A percentile compares a stretch with the other conserved stretches of the same genome.
These are phyloP conservation scores for Lepiota brunneoincarnata DNA, from an alignment of 768 basidiomycete genomes.

Conservation along the genomic window DNA sequence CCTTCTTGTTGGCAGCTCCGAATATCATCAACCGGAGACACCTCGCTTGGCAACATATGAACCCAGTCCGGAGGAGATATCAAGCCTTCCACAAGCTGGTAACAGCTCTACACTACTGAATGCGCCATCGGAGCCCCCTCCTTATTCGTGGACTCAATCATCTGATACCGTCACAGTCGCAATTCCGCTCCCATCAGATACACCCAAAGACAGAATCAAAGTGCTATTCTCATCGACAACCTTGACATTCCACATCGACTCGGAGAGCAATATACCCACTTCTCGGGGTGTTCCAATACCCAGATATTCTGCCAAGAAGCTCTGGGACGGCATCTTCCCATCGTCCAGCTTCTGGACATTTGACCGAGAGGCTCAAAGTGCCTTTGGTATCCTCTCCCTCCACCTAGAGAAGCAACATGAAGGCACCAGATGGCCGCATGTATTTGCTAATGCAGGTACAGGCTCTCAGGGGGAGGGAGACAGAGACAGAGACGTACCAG, in stretches of 20 bases:
- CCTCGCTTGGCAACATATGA: slow-evolving; percentile 39
- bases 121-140: slow-evolving; percentile 53
- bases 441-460: slow-evolving; percentile 62
- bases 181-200: slow-evolving; percentile 77
- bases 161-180: slow-evolving; percentile 79
- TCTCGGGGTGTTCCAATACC: slow-evolving; percentile 39
- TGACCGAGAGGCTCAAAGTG: slow-evolving; percentile 71
- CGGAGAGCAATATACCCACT: slow-evolving; percentile 20
- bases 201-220: slow-evolving; percentile 59
- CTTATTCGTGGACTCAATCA: slow-evolving; percentile 94
- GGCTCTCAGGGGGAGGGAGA: slow-evolving; percentile 37
- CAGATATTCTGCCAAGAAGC: slow-evolving; percentile 53
- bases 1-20: slow-evolving; percentile 56
- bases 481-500: slow-evolving; percentile 72
- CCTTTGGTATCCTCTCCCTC: slow-evolving; percentile 71
- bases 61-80: slow-evolving; percentile 64
- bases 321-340: slow-evolving; percentile 81
- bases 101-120: slow-evolving; percentile 35
- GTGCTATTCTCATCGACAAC: slow-evolving; percentile 64
- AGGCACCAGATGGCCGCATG: slow-evolving; percentile 81
- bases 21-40: slow-evolving; percentile 43
- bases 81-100: slow-evolving; percentile 60
- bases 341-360: slow-evolving; percentile 92
- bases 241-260: slow-evolving; percentile 61
- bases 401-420: slow-evolving; percentile 87